Conservation (phyloP, 2,329 filamentous ascomycete species). For the Cryphonectria naterciae region DNA sequence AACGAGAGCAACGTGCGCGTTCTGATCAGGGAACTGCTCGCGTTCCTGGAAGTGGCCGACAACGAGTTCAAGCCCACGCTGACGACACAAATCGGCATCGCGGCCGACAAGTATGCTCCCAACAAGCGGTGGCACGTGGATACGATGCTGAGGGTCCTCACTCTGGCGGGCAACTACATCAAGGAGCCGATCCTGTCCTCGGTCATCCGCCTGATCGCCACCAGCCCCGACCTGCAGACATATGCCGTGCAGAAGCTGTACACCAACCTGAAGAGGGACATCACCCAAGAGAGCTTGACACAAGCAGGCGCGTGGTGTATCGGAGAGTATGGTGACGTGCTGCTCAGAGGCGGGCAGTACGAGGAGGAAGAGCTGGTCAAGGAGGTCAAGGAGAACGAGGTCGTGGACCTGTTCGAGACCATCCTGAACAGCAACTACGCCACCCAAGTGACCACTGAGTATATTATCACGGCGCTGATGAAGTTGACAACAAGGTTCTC, state of each 20-base stretch:
- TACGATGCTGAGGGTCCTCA: constrained; percentile 93
- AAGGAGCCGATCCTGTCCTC: constrained; percentile 98
- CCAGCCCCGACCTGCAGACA: constrained; percentile 90
- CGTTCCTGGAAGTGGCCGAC: constrained; percentile 95
- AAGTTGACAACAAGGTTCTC: constrained; percentile 89
- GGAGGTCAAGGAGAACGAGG: constrained; percentile 81
- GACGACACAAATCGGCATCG: constrained; percentile 97
- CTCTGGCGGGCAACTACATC: constrained; percentile 92
- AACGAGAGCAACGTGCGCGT: constrained; percentile 96
- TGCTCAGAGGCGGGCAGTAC: constrained; percentile 88
- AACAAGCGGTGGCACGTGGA: constrained; percentile 99
- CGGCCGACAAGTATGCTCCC: constrained; percentile 91
- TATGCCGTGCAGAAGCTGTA: constrained; percentile 97
- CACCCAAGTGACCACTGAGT: constrained; percentile 88
- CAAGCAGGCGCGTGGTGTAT: constrained; percentile 96
- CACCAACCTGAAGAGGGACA: constrained; percentile 87
- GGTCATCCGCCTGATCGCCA: constrained; percentile 93
- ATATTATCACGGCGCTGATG: constrained; percentile 92
- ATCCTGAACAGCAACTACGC: constrained; percentile 96
- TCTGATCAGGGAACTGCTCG: constrained; percentile 87
- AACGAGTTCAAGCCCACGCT: constrained; percentile 99
- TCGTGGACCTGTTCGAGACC: constrained; percentile 88
- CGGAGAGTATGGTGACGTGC: constrained; percentile 90
- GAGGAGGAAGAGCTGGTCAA: constrained; percentile 89
- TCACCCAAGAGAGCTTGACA: constrained; percentile 94